phyloP scores from a whole-genome alignment of 768 basidiomycete species.

The Pleurotus tuoliensis region DNA sequence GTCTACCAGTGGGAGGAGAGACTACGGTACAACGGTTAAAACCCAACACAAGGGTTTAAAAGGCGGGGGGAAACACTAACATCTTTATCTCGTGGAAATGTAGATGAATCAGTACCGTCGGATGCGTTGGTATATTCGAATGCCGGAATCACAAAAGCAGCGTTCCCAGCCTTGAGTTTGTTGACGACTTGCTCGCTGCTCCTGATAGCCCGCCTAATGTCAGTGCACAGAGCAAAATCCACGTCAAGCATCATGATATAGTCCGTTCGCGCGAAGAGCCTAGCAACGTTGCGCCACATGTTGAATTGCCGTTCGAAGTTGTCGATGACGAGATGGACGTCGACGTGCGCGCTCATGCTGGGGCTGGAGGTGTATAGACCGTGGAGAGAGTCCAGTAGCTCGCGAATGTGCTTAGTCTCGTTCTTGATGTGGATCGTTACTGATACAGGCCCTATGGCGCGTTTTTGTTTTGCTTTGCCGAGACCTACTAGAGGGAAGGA shows the following conservation, averaged over 20 bases:
- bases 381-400: conserved; percentile 60
- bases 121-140: conserved; percentile 72
- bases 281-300: conserved; percentile 84
- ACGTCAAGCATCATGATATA: conserved; percentile 91
- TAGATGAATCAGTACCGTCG: conserved; percentile 54
- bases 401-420: conserved; percentile 37
- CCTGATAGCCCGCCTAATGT: conserved; percentile 61
- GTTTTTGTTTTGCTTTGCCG: background rate
- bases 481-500: background rate
- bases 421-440: conserved; percentile 75
- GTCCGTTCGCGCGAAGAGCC: conserved; percentile 78
- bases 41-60: background rate
- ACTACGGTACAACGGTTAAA: conserved; percentile 24
- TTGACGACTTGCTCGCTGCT: conserved; percentile 35
- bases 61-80: conserved; percentile 12
- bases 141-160: conserved; percentile 80
- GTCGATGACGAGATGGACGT: conserved; percentile 84
- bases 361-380: conserved; percentile 64
- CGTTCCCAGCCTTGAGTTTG: conserved; percentile 52
- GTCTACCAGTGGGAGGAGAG: conserved; percentile 56
- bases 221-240: conserved; percentile 82
- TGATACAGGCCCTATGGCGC: conserved; percentile 68
- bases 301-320: conserved; percentile 84
- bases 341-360: conserved; percentile 65
- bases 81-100: conserved; percentile 66